Base-by-base conservation (phyloP, 768 basidiomycete species). In the Hypholoma sublateritium region DNA sequence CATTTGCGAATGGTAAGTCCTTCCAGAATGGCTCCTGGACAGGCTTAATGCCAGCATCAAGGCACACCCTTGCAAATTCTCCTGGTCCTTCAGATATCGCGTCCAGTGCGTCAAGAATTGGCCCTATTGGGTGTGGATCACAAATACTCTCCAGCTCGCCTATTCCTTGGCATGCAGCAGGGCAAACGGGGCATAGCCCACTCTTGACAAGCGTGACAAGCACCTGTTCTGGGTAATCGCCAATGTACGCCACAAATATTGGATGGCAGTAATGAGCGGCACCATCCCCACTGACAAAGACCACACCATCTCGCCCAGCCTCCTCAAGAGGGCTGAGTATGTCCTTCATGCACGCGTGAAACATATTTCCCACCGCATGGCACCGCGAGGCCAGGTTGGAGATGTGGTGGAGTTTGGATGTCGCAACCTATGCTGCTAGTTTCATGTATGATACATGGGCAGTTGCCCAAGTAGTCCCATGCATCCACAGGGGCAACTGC, bases 181-280 rank as follows among this genome's bases (percentile, higher is more conserved):
- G 22, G 35, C 65, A 66, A 32, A 61, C 64, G 5, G 62, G 61
- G 53, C 65, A 66, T n/a, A 60, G 61, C 0, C 62, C 57, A 13
- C 46, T 50, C 50, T 64, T 64, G 11, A 46, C 55, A 14, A 71
- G 70, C 0, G 68, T 61, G 1, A 76, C 71, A 0, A 77, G 65
- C 42, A 71, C 74, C 47, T 77, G 76, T 61, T 78, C 75, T 0
- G 77, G 77, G 50, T 73, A 70, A 59, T 77, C 74, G 16, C 57
- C 66, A 0, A 64, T 57, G 37, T 63, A 67, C 34, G 42, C 54
- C 4, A 56, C 45, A 7, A 63, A 53, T 3, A 67, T 46, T 0
- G 66, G 66, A 21, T 50, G 55, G 7, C 62, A 60, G 12, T 46
- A 14, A 0, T 74, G 66, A 0, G 69, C 46, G 0, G 34, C 13